phyloP scores from a whole-genome alignment of 2,329 filamentous ascomycete genomes.

The Emmonsiellopsis sp. region DNA sequence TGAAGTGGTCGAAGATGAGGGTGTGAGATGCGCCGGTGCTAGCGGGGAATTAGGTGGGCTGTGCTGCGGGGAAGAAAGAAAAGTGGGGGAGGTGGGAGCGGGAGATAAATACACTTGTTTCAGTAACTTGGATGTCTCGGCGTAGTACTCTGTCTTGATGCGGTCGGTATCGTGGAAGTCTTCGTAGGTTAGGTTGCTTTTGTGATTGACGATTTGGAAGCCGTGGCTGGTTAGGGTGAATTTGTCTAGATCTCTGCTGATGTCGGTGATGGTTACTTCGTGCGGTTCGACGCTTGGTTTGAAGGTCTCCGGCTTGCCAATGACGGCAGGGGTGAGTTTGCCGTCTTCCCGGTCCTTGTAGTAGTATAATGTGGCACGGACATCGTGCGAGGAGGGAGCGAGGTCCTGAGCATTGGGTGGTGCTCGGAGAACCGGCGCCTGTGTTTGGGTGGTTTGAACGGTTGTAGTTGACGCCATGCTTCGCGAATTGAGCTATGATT shows the following conservation, averaged over 20 bases:
- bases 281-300: neutral
- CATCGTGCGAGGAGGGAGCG: neutral
- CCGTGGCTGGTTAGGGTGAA: constrained; percentile 40
- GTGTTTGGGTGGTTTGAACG: too few species aligned
- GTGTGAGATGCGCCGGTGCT: constrained; percentile 36
- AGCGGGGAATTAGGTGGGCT: neutral
- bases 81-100: neutral
- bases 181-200: constrained; percentile 23
- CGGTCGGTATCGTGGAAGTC: constrained; percentile 33
- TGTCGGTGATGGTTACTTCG: constrained; percentile 18
- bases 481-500: too few species aligned
- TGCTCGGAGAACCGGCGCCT: too few species aligned
- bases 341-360: neutral
- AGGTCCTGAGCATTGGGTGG: too few species aligned
- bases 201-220: constrained; percentile 37
- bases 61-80: neutral
- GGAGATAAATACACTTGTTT: constrained; percentile 33
- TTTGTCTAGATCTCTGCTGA: constrained; percentile 33
- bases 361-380: neutral
- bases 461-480: too few species aligned
- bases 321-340: neutral
- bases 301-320: neutral
- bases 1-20: constrained; percentile 44
- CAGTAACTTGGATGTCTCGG: constrained; percentile 39
- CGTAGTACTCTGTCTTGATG: constrained; percentile 37